phyloP scores from a whole-genome alignment of 2,329 filamentous ascomycete genomes.

The Dothidotthia symphoricarpi region DNA sequence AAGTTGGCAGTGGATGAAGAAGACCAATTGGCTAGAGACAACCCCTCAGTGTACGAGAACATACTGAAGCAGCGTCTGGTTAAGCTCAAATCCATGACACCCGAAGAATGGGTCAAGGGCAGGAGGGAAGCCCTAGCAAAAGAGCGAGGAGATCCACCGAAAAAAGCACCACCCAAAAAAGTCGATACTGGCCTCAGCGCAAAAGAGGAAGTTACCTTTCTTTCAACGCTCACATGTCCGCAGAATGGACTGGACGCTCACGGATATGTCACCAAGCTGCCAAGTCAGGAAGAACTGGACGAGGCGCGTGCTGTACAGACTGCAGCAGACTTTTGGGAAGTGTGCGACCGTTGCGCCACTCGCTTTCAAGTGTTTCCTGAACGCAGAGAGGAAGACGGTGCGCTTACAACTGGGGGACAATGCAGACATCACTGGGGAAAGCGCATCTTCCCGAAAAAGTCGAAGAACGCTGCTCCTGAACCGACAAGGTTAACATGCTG shows the following conservation, averaged over 20 bases:
- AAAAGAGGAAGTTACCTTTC: slow-evolving; percentile 58
- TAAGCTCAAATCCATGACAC: slow-evolving; percentile 70
- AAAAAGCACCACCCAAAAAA: slow-evolving; percentile 48
- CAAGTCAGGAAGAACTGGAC: slow-evolving; percentile 64
- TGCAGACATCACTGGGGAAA: slow-evolving; percentile 83
- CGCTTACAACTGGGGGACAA: slow-evolving; percentile 70
- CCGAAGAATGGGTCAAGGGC: slow-evolving; percentile 69
- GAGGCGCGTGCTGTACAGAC: slow-evolving; percentile 64
- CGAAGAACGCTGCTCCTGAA: slow-evolving; percentile 51
- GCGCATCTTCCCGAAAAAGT: slow-evolving; percentile 54
- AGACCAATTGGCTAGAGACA: slow-evolving; percentile 67
- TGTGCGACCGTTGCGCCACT: slow-evolving; percentile 80
- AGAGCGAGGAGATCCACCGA: slow-evolving; percentile 29
- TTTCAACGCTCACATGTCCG: slow-evolving; percentile 58
- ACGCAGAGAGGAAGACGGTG: slow-evolving; percentile 71
- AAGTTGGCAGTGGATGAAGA: slow-evolving; percentile 73
- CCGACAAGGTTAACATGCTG: slow-evolving; percentile 76
- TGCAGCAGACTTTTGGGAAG: slow-evolving; percentile 73
- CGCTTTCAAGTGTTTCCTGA: slow-evolving; percentile 93
- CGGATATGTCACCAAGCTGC: slow-evolving; percentile 72
- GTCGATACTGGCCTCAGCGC: slow-evolving; percentile 69
- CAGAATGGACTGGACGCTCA: slow-evolving; percentile 62
- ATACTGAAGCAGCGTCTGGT: slow-evolving; percentile 79
- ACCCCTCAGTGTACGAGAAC: slow-evolving; percentile 73
- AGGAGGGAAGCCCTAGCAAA: slow-evolving; percentile 40